Percentiles rank a stretch among this genome's conserved stretches.
Conservation (phyloP, 768 basidiomycete species). For the Lactifluus hygrophoroides region DNA sequence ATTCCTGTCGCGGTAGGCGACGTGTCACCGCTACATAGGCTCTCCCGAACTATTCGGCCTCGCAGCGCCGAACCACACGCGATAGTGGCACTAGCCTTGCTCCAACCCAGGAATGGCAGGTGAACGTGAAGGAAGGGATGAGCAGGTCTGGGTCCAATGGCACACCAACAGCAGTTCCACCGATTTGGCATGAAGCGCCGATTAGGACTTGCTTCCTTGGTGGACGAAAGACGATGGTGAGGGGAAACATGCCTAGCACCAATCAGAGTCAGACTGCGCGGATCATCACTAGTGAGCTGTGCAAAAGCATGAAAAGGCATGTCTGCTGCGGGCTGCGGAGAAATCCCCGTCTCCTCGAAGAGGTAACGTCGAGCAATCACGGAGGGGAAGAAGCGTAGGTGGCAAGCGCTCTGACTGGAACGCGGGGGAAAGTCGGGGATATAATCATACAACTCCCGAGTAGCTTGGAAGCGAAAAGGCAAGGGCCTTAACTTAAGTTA, state of each 20-base stretch:
- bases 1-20: background rate
- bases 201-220: background rate
- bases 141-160: background rate
- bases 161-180: background rate
- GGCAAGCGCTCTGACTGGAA: background rate
- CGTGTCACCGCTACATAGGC: constrained; percentile 8
- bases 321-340: constrained; percentile 1
- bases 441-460: constrained; percentile 1
- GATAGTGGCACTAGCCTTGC: background rate
- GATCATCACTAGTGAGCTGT: constrained; percentile 1
- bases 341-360: background rate
- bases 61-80: background rate
- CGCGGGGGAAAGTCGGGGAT: background rate
- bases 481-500: background rate
- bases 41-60: constrained; percentile 12
- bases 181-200: background rate
- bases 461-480: constrained; percentile 2
- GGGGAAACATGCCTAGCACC: background rate
- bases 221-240: background rate
- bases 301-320: background rate
- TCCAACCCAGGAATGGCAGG: background rate
- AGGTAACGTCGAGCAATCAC: background rate
- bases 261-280: background rate
- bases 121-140: background rate
- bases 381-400: background rate